Evolutionary conservation across 306 rosid species (phyloP).

Genomic region (Crataegus laevigata): DNA sequence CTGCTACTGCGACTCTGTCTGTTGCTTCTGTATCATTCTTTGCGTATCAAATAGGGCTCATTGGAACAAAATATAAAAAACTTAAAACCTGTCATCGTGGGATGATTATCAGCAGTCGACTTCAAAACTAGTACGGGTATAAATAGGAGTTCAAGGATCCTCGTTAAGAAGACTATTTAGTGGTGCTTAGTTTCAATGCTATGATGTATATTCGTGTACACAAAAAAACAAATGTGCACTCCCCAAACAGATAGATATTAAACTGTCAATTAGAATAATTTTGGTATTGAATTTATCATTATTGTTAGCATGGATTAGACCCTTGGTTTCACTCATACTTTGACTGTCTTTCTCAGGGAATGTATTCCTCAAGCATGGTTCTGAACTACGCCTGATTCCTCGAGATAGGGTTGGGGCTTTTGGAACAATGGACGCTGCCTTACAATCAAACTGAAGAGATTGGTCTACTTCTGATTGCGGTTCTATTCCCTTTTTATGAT

Average conservation of each 20-base stretch:
- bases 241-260: neutral
- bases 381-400: slow-evolving; percentile 55
- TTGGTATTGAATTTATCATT: neutral
- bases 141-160: neutral
- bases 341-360: slow-evolving; percentile 30
- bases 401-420: slow-evolving; percentile 55
- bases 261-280: neutral
- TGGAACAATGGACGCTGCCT: slow-evolving; percentile 5
- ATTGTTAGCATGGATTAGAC: neutral
- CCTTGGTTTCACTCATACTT: neutral
- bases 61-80: neutral
- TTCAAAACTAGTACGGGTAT: neutral
- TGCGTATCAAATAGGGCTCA: neutral
- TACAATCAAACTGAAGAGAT: slow-evolving; percentile 7
- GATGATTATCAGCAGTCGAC: neutral
- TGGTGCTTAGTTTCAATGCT: no score
- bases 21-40: neutral
- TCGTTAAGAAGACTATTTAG: neutral
- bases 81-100: neutral
- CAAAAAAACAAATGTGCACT: neutral
- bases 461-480: neutral
- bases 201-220: neutral
- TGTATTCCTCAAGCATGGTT: slow-evolving; percentile 62
- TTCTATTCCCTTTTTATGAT: neutral
- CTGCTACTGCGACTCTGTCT: neutral